Evolutionary conservation across 768 basidiomycete genomes (phyloP), one percentile per base, ranked within the genome.

Genomic region (Amanita molliuscula): DNA sequence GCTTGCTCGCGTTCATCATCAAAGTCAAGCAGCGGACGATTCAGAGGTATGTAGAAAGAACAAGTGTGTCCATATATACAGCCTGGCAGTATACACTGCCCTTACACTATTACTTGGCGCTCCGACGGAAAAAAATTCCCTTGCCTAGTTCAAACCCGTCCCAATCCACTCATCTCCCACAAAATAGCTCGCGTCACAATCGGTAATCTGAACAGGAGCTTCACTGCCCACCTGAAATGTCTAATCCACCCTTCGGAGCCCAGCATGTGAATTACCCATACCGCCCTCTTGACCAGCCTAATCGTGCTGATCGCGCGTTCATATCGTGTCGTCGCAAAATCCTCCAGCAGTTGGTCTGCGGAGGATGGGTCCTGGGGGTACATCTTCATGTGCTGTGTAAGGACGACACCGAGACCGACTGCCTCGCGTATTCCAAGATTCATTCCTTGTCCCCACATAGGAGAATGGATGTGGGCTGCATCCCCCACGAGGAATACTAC

Each of bases 401-500:
- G 59, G 6, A 57, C 67, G 15, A 69, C 65, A 4, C 70, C 75
- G 3, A 78, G 66, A 44, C 64, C 62, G 18, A 77, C 59, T 6
- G 72, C 76, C 52, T 79, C 78, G 13, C 76, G 68, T n/a, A 79
- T 60, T 4, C 77, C 75, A 18, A 78, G 67, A 53, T 78, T 77
- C 76, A 79, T 75, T 9, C 77, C 78, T 49, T 77, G 76, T 1
- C 78, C 77, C 1, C 77, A 77, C 4, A 69, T 65, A 18, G 77
- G 78, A 0, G 77, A 73, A 51, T 77, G 77, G 16, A 38, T 38
- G 9, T 69, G 74, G 33, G 77, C 77, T 3, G 77, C 75, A 10
- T 38, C 16, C 0, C 37, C 37, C 8, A 38, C 38, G 18, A 62
- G 56, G 45, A 62, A 33, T n/a, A 60, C 49, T 4, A 56, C 44